Conservation (phyloP, 768 basidiomycete genomes). For the Cyclocybe cylindracea region DNA sequence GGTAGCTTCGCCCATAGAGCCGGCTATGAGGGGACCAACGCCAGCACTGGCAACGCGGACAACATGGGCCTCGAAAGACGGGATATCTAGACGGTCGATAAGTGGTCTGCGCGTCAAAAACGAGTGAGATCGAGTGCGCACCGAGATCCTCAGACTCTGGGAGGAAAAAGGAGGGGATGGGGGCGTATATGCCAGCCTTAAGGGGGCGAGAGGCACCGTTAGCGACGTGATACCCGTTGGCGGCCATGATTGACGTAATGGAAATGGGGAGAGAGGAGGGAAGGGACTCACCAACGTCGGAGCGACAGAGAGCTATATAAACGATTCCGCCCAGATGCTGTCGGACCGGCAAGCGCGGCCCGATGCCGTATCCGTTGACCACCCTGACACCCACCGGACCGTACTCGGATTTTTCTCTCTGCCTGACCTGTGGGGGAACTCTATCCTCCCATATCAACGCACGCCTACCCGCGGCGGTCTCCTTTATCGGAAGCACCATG, state of each 20-base stretch:
- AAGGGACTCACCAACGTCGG: constrained; percentile 1
- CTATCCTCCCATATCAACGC: constrained; percentile 5
- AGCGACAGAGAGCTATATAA: constrained; percentile 14
- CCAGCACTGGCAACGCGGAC: constrained; percentile 64
- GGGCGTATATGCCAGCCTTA: constrained; percentile 78
- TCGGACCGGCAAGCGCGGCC: constrained; percentile 26
- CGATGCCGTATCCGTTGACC: constrained; percentile 17
- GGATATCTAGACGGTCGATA: constrained; percentile 47
- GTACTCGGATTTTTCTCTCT: constrained; percentile 20
- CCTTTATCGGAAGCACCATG: neutral
- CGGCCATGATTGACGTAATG: constrained; percentile 36
- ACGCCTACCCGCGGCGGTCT: neutral
- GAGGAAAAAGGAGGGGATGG: constrained; percentile 85
- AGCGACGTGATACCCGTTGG: constrained; percentile 34
- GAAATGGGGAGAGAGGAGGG: constrained; percentile 15
- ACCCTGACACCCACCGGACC: constrained; percentile 22
- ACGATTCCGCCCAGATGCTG: constrained; percentile 12
- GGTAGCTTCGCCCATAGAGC: constrained; percentile 86
- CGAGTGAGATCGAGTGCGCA: constrained; percentile 33
- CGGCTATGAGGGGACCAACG: constrained; percentile 71
- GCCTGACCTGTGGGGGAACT: constrained; percentile 1
- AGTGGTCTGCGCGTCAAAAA: constrained; percentile 1
- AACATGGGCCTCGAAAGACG: constrained; percentile 68
- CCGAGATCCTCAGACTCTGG: constrained; percentile 80
- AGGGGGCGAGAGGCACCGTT: constrained; percentile 53